These are phyloP conservation scores for Chenopodium formosanum DNA, from an alignment of 148 eudicot species.

Conservation along the genomic window DNA sequence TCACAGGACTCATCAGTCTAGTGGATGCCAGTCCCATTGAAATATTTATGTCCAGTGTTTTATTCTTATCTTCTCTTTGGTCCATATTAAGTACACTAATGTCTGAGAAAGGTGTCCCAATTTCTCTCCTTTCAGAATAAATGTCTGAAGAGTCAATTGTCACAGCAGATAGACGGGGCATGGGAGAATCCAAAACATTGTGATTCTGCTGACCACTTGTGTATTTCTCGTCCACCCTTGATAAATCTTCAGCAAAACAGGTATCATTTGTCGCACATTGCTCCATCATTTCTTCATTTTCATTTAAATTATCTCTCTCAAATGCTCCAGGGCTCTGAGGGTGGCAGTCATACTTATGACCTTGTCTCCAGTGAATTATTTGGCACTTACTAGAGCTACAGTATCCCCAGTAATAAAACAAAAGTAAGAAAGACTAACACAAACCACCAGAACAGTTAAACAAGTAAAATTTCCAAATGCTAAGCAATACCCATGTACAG, in stretches of 20 bases:
- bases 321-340: slow-evolving; percentile 14
- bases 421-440: not conserved
- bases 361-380: slow-evolving; percentile 39
- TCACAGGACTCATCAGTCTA: slow-evolving; percentile 15
- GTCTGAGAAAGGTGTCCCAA: slow-evolving; percentile 7
- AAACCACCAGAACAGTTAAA: not conserved
- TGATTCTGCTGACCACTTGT: not conserved
- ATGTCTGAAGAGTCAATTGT: slow-evolving; percentile 14
- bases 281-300: slow-evolving; percentile 16
- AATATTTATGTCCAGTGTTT: not conserved
- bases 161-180: slow-evolving; percentile 31
- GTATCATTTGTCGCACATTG: slow-evolving; percentile 18
- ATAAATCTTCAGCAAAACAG: slow-evolving; percentile 15
- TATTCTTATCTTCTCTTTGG: slow-evolving; percentile 17
- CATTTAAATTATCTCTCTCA: slow-evolving; percentile 24
- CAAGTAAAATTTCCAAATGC: not conserved
- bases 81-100: slow-evolving; percentile 2
- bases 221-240: slow-evolving; percentile 4
- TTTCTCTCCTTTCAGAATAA: slow-evolving; percentile 1
- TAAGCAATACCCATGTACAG: not conserved
- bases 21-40: not conserved
- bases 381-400: slow-evolving; percentile 41
- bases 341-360: slow-evolving; percentile 35
- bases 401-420: slow-evolving; percentile 2
- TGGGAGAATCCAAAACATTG: slow-evolving; percentile 15